A percentile compares a stretch with the other conserved stretches of the same genome.
Conservation (phyloP, 2,329 filamentous ascomycete species). For the Fusarium phyllophilum region DNA sequence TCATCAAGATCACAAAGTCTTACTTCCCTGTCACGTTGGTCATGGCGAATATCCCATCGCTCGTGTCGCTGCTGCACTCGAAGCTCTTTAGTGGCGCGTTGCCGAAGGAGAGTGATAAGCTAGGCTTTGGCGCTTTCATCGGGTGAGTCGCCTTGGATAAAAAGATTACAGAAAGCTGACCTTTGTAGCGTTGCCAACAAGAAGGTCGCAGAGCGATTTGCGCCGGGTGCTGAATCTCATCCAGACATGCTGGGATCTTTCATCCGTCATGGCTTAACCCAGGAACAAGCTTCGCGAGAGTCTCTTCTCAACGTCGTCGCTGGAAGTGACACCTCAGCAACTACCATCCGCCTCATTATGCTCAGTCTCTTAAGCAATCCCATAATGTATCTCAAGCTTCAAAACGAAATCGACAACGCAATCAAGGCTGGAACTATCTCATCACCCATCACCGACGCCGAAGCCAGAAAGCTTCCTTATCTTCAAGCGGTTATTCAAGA, state of each 20-base stretch:
- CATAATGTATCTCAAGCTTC: conserved; percentile 56
- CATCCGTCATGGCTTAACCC: conserved; percentile 50
- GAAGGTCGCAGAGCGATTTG: conserved; percentile 8
- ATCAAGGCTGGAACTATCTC: conserved; percentile 51
- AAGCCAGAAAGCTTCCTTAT: conserved; percentile 56
- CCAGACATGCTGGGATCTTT: conserved; percentile 56
- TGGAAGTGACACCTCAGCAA: conserved; percentile 52
- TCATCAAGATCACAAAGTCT: conserved; percentile 43
- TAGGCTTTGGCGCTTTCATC: conserved; percentile 34
- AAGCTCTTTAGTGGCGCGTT: conserved; percentile 43
- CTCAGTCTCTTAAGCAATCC: conserved; percentile 63
- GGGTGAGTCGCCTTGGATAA: too few relatives aligned
- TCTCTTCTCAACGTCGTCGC: conserved; percentile 50
- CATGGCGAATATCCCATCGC: background rate
- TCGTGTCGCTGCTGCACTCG: background rate
- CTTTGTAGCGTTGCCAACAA: background rate
- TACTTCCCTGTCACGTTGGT: conserved; percentile 7
- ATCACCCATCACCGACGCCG: conserved; percentile 40
- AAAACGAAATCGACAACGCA: conserved; percentile 59
- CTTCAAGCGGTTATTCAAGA: conserved; percentile 63
- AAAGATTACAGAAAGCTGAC: too few relatives aligned
- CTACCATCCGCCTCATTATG: conserved; percentile 56
- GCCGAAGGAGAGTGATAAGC: conserved; percentile 47
- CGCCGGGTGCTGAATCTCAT: background rate
- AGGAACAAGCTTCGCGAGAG: conserved; percentile 49